Conservation (phyloP, 2,329 filamentous ascomycete species). For the Botrytis hyacinthi region DNA sequence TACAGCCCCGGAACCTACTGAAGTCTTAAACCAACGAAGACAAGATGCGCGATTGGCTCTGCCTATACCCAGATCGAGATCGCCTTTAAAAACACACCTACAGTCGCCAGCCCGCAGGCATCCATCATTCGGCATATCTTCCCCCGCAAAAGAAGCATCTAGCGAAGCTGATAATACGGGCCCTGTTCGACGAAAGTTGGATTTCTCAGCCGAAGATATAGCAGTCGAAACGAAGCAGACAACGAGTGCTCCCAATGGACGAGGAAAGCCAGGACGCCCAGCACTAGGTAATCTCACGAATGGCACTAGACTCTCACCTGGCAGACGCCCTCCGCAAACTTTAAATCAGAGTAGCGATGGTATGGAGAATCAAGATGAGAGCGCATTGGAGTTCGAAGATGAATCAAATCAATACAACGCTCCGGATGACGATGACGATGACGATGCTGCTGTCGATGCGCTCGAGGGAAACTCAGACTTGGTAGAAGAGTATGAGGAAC, state of each 20-base stretch:
- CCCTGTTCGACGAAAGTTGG: constrained; percentile 36
- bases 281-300: constrained; percentile 27
- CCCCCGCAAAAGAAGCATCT: constrained; percentile 35
- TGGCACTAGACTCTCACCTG: constrained; percentile 26
- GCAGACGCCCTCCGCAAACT: constrained; percentile 15
- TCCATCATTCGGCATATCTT: constrained; percentile 37
- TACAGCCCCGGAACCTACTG: constrained; percentile 49
- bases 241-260: constrained; percentile 4
- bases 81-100: constrained; percentile 39
- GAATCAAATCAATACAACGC: constrained; percentile 31
- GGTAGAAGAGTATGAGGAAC: constrained; percentile 20
- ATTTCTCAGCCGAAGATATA: constrained; percentile 35
- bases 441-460: constrained; percentile 38
- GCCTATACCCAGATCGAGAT: constrained; percentile 38
- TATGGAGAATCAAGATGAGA: constrained; percentile 45
- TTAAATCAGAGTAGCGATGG: constrained; percentile 36
- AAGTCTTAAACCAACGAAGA: constrained; percentile 43
- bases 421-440: constrained; percentile 31
- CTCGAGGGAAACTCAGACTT: constrained; percentile 26
- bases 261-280: constrained; percentile 19
- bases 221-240: constrained; percentile 22
- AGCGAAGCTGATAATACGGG: constrained; percentile 29
- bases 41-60: constrained; percentile 32
- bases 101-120: constrained; percentile 39
- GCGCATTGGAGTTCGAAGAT: constrained; percentile 50